Conservation (phyloP, 2,329 filamentous ascomycete species). For the Alternaria triticina region DNA sequence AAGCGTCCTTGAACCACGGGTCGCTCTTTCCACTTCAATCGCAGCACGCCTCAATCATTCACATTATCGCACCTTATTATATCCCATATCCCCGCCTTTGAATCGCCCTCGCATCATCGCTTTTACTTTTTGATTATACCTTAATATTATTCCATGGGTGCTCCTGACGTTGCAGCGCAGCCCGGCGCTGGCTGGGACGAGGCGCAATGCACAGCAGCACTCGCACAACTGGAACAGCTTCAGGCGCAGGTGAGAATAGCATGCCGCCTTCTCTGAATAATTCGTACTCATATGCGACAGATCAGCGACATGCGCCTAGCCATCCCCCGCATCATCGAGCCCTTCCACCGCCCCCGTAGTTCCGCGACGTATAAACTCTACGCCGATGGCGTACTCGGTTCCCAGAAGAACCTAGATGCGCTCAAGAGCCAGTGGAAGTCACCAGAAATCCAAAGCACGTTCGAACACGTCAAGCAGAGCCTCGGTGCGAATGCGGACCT, state of each 20-base stretch:
- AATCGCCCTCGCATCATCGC: neutral
- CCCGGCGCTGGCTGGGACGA: slow-evolving; percentile 46
- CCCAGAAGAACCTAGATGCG: slow-evolving; percentile 45
- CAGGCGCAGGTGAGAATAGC: slow-evolving; percentile 49
- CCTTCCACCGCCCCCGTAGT: slow-evolving; percentile 41
- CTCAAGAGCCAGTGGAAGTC: slow-evolving; percentile 49
- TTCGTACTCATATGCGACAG: slow-evolving; percentile 31
- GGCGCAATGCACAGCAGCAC: slow-evolving; percentile 49
- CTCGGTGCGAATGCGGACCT: slow-evolving; percentile 46
- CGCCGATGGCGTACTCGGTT: slow-evolving; percentile 45
- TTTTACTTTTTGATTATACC: neutral
- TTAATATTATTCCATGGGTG: slow-evolving; percentile 21
- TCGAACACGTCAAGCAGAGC: slow-evolving; percentile 47
- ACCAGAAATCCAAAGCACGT: slow-evolving; percentile 43
- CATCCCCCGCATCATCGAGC: slow-evolving; percentile 52
- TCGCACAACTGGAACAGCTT: slow-evolving; percentile 53
- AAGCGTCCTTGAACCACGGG: slow-evolving; percentile 7
- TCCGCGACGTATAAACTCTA: slow-evolving; percentile 48
- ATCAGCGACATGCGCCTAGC: slow-evolving; percentile 52
- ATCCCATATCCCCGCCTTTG: neutral
- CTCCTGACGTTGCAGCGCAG: slow-evolving; percentile 18
- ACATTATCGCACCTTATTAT: slow-evolving; percentile 6
- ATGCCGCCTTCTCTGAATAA: neutral
- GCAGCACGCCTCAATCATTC: slow-evolving; percentile 2
- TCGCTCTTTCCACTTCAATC: slow-evolving; percentile 10